Percentiles rank a stretch among this genome's conserved stretches.
phyloP scores from a whole-genome alignment of 805 yeast species.

The Metschnikowia santaceciliae region DNA sequence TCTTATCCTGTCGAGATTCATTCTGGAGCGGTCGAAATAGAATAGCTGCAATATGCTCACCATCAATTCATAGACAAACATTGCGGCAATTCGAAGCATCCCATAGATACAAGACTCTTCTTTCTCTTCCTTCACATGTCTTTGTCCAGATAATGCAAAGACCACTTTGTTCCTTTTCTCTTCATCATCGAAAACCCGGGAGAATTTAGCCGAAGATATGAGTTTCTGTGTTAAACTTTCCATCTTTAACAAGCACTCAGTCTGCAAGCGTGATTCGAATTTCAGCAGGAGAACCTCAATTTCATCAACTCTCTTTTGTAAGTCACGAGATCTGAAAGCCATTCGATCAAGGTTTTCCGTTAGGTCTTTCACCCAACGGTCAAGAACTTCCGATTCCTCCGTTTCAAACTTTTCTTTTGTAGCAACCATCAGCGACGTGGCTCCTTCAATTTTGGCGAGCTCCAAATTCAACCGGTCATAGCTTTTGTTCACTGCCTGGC shows the following conservation, averaged over 20 bases:
- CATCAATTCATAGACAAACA: conserved; percentile 33
- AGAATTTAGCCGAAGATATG: conserved; percentile 29
- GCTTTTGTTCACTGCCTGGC: neutral
- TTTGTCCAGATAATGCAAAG: conserved; percentile 25
- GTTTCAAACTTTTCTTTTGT: conserved; percentile 26
- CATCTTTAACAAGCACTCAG: conserved; percentile 26
- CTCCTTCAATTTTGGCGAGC: conserved; percentile 25
- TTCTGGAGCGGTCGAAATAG: conserved; percentile 37
- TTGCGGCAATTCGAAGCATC: conserved; percentile 9
- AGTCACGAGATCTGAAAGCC: conserved; percentile 39
- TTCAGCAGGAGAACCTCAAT: conserved; percentile 31
- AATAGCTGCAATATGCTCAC: conserved; percentile 30
- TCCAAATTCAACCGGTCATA: conserved; percentile 26
- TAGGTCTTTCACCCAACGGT: conserved; percentile 27
- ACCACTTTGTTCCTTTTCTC: conserved; percentile 28
- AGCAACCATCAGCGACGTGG: conserved; percentile 24
- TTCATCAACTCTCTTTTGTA: conserved; percentile 37
- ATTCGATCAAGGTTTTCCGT: conserved; percentile 35
- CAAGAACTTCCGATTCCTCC: conserved; percentile 27
- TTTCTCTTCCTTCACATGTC: conserved; percentile 8
- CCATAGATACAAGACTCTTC: neutral
- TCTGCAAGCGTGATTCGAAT: conserved; percentile 26
- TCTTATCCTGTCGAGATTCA: conserved; percentile 42
- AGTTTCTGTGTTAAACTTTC: conserved; percentile 23
- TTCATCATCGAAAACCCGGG: conserved; percentile 25